A percentile compares a stretch with the other conserved stretches of the same genome.
phyloP scores from a whole-genome alignment of 108 stramenopile genomes.

The Skeletonema potamos region DNA sequence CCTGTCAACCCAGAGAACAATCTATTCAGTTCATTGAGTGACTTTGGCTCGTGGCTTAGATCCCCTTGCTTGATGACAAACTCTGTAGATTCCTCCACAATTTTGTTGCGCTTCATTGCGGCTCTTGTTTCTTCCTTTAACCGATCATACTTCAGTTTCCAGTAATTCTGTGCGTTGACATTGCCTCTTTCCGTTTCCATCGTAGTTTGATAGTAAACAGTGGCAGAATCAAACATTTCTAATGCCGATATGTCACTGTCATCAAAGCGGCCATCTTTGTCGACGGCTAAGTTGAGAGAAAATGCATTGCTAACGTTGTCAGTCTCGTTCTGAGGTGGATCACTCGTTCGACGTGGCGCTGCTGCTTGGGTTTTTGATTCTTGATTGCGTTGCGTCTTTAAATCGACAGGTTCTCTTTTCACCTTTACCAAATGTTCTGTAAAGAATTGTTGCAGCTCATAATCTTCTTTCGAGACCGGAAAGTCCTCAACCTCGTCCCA shows the following conservation, averaged over 20 bases:
- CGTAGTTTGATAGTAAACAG: slow-evolving; percentile 28
- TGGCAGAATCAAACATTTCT: slow-evolving; percentile 44
- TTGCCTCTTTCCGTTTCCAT: background rate
- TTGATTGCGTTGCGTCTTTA: background rate
- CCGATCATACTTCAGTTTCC: slow-evolving; percentile 38
- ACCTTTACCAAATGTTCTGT: slow-evolving; percentile 1
- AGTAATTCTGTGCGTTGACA: slow-evolving; percentile 12
- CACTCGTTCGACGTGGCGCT: background rate
- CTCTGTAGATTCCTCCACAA: background rate
- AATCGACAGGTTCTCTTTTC: background rate
- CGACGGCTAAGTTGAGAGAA: slow-evolving; percentile 28
- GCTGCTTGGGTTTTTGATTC: background rate
- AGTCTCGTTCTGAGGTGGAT: slow-evolving; percentile 1
- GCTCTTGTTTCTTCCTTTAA: slow-evolving; percentile 21
- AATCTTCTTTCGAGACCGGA: background rate
- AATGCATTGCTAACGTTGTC: slow-evolving; percentile 35
- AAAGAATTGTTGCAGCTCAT: background rate
- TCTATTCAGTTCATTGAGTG: background rate
- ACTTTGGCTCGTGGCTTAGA: background rate
- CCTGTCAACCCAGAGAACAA: background rate
- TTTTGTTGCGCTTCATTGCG: background rate
- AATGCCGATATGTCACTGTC: slow-evolving; percentile 42
- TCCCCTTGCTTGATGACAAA: background rate
- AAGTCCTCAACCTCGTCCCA: slow-evolving; percentile 43
- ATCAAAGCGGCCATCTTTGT: slow-evolving; percentile 21